phyloP scores from a whole-genome alignment of 192 early-diverging fungal species.

The Rhizophagus clarus region DNA sequence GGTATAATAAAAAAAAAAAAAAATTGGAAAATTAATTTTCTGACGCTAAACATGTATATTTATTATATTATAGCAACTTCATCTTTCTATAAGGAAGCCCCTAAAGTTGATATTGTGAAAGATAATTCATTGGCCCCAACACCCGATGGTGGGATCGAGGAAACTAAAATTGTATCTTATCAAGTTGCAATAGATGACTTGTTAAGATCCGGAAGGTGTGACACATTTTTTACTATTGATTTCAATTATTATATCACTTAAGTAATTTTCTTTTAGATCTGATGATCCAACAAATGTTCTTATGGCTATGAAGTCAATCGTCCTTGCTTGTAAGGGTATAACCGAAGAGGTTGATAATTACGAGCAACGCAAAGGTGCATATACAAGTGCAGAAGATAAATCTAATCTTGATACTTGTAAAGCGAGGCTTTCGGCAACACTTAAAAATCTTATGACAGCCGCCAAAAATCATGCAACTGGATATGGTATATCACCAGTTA shows the following conservation, averaged over 20 bases:
- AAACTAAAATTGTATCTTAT: slow-evolving; percentile 70
- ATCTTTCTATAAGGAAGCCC: slow-evolving; percentile 47
- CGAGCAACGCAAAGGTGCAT: slow-evolving; percentile 50
- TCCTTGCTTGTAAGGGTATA: slow-evolving; percentile 80
- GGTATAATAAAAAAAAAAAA: slow-evolving; percentile 36
- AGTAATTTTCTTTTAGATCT: slow-evolving; percentile 43
- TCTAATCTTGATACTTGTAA: slow-evolving; percentile 59
- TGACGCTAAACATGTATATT: too few species aligned
- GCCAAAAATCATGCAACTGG: slow-evolving; percentile 80
- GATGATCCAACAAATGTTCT: slow-evolving; percentile 74
- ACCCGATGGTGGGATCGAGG: slow-evolving; percentile 70
- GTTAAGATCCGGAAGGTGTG: slow-evolving; percentile 69
- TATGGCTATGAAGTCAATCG: slow-evolving; percentile 82
- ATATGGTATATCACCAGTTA: slow-evolving; percentile 55
- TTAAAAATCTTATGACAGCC: slow-evolving; percentile 70
- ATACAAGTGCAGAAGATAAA: slow-evolving; percentile 51
- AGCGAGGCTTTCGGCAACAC: slow-evolving; percentile 59
- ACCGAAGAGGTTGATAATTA: slow-evolving; percentile 80
- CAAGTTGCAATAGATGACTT: slow-evolving; percentile 84
- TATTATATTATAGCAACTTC: slow-evolving; percentile 35
- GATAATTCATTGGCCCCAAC: slow-evolving; percentile 38
- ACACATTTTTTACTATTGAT: background rate
- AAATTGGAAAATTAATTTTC: background rate
- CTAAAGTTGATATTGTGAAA: slow-evolving; percentile 43
- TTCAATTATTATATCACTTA: background rate